phyloP scores from a whole-genome alignment of 225 moss, liverwort and hornwort species.

The Sphagnum tenellum region DNA sequence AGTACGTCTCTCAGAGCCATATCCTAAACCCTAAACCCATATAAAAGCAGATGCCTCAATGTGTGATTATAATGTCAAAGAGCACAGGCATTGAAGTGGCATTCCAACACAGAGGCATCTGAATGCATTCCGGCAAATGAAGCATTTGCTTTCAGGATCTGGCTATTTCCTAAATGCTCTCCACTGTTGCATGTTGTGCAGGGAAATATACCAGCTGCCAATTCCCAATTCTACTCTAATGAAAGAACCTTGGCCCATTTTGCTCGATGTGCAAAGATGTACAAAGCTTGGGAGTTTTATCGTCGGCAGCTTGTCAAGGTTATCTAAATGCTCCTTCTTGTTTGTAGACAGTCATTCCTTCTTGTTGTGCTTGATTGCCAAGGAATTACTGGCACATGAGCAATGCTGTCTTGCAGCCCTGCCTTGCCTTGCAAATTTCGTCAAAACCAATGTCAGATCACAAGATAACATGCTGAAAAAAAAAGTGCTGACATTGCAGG shows the following conservation, averaged over 20 bases:
- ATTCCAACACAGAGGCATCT: too few relatives aligned
- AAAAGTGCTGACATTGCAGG: constrained; percentile 22
- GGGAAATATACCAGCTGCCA: constrained; percentile 70
- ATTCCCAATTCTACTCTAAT: constrained; percentile 75
- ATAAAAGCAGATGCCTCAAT: too few relatives aligned
- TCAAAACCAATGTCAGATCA: not conserved
- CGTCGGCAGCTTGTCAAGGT: constrained; percentile 70
- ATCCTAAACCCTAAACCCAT: too few relatives aligned
- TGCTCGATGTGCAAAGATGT: constrained; percentile 66
- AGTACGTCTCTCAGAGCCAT: constrained; percentile 13
- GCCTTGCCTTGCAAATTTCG: too few relatives aligned
- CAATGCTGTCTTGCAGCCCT: too few relatives aligned
- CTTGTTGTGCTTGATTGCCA: not conserved
- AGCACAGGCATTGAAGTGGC: too few relatives aligned
- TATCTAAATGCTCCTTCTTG: not conserved
- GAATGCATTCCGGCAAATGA: too few relatives aligned
- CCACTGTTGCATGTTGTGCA: constrained; percentile 5
- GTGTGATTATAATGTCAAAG: too few relatives aligned
- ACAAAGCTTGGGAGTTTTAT: constrained; percentile 79
- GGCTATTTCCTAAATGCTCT: too few relatives aligned
- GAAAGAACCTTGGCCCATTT: constrained; percentile 58
- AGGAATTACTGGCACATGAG: too few relatives aligned
- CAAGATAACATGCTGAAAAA: not conserved
- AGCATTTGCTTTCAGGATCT: too few relatives aligned
- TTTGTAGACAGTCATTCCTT: not conserved